Base-by-base conservation (phyloP, 2,329 filamentous ascomycete species). In the Sporothrix protearum region DNA sequence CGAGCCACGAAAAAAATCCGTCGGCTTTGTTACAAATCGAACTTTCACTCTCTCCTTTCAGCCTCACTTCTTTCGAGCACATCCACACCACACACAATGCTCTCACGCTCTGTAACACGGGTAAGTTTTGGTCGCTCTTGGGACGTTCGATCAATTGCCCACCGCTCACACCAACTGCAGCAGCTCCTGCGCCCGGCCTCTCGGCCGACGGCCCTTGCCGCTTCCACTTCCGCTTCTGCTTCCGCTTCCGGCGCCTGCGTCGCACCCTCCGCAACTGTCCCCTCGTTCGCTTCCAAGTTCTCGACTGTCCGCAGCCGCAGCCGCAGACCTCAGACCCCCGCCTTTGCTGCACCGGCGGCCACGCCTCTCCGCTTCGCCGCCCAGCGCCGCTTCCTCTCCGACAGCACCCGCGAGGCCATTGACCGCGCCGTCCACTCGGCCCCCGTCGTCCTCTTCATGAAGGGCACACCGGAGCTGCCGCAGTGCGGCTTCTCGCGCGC, bases 381-480 rank as follows among this genome's bases (percentile, higher is more conserved):
- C 53, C 73, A 71, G 16, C 67, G 68, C 66, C 69, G 73, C 39
- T 53, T 57, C 47, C 28, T 99, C 64, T 97, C 95, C 42, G 87
- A 90, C 76, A 88, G 93, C 78, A 96, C 92, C 12, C 89, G 87
- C 74, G 82, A 88, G 51, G 94, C 94, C 33, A 99, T 99, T 77
- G 93, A 97, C 81, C 93, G 94, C 80, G 95, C 95, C 42, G 91
- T 99, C 19, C 85, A 84, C 30, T 94, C 94, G 0, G 92, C 94
- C 0, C 95, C 95, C 1, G 95, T 99, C 0, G 96, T 99, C 0
- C 86, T 99, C 71, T 99, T 99, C 83, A 95, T 95, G 92, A 95
- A 95, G 82, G 92, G 92, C 71, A 94, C 92, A 6, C 92, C 92
- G 39, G 92, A 94, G 81, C 91, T 86, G 72, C 92, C 92, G 25